Percentiles rank a stretch among this genome's conserved stretches.
Evolutionary conservation across 768 basidiomycete species (phyloP).

Genomic region (Serendipita sp.): DNA sequence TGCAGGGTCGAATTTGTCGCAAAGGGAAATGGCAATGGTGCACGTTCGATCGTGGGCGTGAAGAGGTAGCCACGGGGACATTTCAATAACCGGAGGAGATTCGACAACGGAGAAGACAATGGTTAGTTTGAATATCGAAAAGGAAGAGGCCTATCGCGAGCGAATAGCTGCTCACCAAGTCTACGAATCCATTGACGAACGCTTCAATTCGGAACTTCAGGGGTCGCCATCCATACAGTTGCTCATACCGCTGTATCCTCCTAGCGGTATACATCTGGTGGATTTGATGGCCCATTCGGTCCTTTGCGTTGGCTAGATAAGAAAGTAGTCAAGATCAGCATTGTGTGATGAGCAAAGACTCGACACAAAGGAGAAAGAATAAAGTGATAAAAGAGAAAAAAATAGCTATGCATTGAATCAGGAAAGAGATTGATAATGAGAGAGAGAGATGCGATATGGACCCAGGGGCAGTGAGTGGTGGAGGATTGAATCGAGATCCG

Average conservation of each 20-base stretch:
- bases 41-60: too few species aligned
- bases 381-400: too few species aligned
- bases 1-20: background rate
- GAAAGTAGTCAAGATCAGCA: background rate
- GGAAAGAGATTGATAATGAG: too few species aligned
- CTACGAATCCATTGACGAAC: constrained; percentile 1
- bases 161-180: background rate
- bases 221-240: constrained; percentile 3
- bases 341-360: background rate
- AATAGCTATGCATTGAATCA: too few species aligned
- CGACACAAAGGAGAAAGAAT: background rate
- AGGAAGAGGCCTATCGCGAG: background rate
- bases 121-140: background rate
- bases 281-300: background rate
- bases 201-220: constrained; percentile 4
- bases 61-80: background rate
- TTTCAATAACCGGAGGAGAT: background rate
- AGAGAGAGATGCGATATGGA: too few species aligned
- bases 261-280: background rate
- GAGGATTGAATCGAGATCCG: too few species aligned
- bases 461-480: too few species aligned
- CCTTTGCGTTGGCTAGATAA: background rate
- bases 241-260: constrained; percentile 2
- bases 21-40: too few species aligned
- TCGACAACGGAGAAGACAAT: background rate